Conservation (phyloP, 495 filamentous ascomycete species). For the Aspergillus cavernicola region DNA sequence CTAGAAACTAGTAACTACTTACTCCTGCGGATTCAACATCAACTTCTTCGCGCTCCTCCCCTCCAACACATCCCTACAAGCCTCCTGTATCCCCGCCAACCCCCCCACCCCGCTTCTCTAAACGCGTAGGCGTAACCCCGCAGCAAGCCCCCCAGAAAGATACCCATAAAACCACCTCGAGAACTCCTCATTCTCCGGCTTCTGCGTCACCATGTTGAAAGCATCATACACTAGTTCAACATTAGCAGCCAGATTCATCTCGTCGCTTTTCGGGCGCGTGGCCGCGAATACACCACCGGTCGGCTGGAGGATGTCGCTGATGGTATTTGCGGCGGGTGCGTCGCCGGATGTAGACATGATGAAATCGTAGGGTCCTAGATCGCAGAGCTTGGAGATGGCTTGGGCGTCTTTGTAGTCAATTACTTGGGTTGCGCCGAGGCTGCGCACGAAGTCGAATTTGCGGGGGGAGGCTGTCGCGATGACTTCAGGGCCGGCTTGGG, state of each 20-base stretch:
- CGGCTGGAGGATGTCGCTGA: not conserved
- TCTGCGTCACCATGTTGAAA: not conserved
- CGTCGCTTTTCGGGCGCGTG: not conserved
- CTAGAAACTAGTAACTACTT: not conserved
- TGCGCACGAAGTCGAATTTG: conserved; percentile 51
- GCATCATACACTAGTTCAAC: not conserved
- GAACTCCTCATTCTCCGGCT: not conserved
- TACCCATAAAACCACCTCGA: not conserved
- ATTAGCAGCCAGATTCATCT: not conserved
- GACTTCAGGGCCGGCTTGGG: conserved; percentile 54
- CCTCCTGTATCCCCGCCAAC: not conserved
- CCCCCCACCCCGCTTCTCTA: not conserved
- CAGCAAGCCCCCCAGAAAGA: not conserved
- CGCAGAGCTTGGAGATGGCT: not conserved
- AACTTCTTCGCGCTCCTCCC: not conserved
- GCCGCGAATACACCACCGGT: not conserved
- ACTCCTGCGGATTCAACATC: not conserved
- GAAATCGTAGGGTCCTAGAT: not conserved
- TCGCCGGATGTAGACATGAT: not conserved
- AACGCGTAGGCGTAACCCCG: not conserved
- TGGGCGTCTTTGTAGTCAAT: conserved; percentile 50
- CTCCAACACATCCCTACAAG: not conserved
- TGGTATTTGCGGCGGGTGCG: not conserved
- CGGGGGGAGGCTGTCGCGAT: conserved; percentile 48
- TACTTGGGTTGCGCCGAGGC: conserved; percentile 49